Evolutionary conservation across 1,139 yeast genomes (phyloP).

Genomic region (Magnusiomyces tetraspermus): DNA sequence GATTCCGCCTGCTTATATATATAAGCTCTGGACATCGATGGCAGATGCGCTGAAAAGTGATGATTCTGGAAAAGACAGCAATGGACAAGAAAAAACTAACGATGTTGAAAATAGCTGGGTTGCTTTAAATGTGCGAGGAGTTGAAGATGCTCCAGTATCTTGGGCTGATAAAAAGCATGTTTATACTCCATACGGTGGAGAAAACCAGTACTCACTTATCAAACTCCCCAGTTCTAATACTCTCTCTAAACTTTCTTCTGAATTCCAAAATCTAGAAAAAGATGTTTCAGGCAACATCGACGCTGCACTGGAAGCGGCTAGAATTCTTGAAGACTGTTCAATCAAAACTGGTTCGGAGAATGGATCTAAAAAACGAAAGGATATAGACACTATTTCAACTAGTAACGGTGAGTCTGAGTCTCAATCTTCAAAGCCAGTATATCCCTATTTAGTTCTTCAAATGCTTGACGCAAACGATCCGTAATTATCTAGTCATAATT

Average conservation of each 20-base stretch:
- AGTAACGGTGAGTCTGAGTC: too few species aligned
- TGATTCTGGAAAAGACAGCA: not conserved
- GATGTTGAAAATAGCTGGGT: slow-evolving; percentile 16
- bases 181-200: slow-evolving; percentile 20
- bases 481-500: not conserved
- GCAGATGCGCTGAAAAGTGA: not conserved
- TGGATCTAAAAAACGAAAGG: too few species aligned
- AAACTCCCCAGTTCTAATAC: slow-evolving; percentile 11
- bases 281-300: too few species aligned
- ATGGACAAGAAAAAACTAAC: not conserved
- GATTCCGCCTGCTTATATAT: slow-evolving; percentile 14
- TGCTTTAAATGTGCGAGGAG: slow-evolving; percentile 24
- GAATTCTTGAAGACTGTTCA: too few species aligned
- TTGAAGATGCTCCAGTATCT: slow-evolving; percentile 26
- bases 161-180: slow-evolving; percentile 26
- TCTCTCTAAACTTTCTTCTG: too few species aligned
- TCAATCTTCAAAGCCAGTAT: not conserved
- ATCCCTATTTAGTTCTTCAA: not conserved
- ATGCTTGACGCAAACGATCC: not conserved
- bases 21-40: slow-evolving; percentile 14
- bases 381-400: too few species aligned
- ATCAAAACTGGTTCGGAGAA: too few species aligned
- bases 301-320: too few species aligned
- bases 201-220: slow-evolving; percentile 21
- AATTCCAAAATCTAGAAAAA: too few species aligned